Percentiles rank a stretch among this genome's conserved stretches.
Conservation (phyloP, 75 land plant genomes). For the Sequoia sempervirens region DNA sequence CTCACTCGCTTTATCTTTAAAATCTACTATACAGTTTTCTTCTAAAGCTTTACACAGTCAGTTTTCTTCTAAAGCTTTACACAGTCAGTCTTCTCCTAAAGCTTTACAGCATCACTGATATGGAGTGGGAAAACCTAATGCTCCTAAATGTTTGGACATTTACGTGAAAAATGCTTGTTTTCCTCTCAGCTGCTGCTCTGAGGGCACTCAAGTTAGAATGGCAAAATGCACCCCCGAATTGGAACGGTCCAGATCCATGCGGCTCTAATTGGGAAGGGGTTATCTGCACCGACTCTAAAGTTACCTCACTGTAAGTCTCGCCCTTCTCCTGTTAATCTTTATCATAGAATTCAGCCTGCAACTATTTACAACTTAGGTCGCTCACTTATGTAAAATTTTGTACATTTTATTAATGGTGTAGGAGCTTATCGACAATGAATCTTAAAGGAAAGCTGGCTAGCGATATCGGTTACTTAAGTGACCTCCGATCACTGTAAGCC, state of each 20-base stretch:
- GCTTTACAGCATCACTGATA: no score
- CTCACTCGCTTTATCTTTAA: no score
- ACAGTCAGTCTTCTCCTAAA: no score
- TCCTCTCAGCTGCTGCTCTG: conserved; percentile 9
- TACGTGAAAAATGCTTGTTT: not conserved
- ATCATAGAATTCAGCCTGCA: not conserved
- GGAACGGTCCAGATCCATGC: conserved; percentile 7
- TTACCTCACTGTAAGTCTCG: not conserved
- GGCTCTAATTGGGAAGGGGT: conserved; percentile 8
- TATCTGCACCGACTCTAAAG: conserved; percentile 14
- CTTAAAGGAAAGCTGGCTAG: conserved; percentile 8
- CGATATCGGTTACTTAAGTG: conserved; percentile 5
- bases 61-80: no score
- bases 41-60: no score
- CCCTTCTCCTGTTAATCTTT: not conserved
- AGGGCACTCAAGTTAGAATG: not conserved
- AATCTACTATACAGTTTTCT: not conserved
- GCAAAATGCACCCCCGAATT: conserved; percentile 4
- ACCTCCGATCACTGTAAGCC: conserved; percentile 7
- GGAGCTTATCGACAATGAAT: conserved; percentile 10
- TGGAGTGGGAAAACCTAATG: not conserved
- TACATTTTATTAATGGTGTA: not conserved
- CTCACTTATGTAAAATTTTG: not conserved
- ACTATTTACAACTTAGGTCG: not conserved
- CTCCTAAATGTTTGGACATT: no score